Evolutionary conservation across 2,329 filamentous ascomycete species (phyloP), one percentile per base, ranked within the genome.

Genomic region (Shiraia bambusicola): DNA sequence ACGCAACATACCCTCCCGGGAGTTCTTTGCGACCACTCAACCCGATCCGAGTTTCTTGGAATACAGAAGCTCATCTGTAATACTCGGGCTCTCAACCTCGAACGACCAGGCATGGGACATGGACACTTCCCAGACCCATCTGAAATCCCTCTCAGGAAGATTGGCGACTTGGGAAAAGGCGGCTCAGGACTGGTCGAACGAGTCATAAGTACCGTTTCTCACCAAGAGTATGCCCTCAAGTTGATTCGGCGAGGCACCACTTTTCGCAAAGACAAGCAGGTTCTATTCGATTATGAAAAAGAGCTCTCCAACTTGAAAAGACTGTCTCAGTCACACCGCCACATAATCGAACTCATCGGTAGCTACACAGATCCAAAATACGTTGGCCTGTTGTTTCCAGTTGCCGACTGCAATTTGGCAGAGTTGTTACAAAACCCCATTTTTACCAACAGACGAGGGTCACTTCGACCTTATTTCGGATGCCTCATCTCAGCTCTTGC

Each of bases 361-460:
- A 65, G 59, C 35, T 69, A 64, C 32, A 68, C 64, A 1, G 66
- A 69, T 24, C 41, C 50, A 3, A 40, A 41, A 4, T 58, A 52
- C 25, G 46, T 67, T 12, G 63, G 56, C 5, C 40, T 70, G 1
- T 37, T 70, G 24, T 42, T 42, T 12, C 61, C 41, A 16, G 52
- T 63, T 3, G 59, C 57, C 3, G 38, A 56, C 4, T 34, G 39
- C 19, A 38, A 56, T 19, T 11, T 48, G 12, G 22, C 38, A 8
- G 56, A 58, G n/a, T 40, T 59, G 8, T 50, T 65, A 14, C 28
- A 37, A 0, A 25, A 45, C 13, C 25, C 39, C 0, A n/a, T 28
- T 6, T 11, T 28, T 3, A 25, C 38, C n/a, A 19, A 30, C 12
- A 29, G 17, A 38, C 43, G 13, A 37, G 37, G 57, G 47, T 40